Base-by-base conservation (phyloP, 2,329 filamentous ascomycete genomes). In the Trichoderma koningiopsis region DNA sequence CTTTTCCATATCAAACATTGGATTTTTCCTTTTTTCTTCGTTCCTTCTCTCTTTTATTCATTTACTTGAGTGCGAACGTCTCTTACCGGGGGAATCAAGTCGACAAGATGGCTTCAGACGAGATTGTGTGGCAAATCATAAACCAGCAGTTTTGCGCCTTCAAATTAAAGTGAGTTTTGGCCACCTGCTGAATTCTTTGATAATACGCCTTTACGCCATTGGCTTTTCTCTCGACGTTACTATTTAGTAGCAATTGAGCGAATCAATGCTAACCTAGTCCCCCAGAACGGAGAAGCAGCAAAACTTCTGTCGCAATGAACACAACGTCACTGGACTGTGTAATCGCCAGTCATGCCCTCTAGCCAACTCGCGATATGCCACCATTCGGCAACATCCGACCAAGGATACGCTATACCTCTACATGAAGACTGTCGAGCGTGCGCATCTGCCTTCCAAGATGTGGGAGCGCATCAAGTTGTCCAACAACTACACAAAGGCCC, bases 71-170 rank as follows among this genome's bases (percentile, higher is more conserved):
- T 10, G 8, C 58, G 27, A 11, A 8, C 0, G 53, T 13, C 33
- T 62, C 27, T 52, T 57, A 7, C 11, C 24, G 40, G 22, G 40
- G 24, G 55, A 63, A 10, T 59, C 29, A 35, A 29, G 57, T 65
- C 35, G 24, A 37, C 76, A 82, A 70, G 69, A 96, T 96, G 92
- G 89, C 92, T 70, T 96, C 93, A 72, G 95, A 98, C 85, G 95
- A 98, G 82, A 96, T 98, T 73, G 91, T 98, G 72, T 99, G 96
- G 96, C 90, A 94, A 80, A 92, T 97, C 69, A 97, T 97, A 74
- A 96, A 97, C 82, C 92, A 96, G 82, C 92, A 95, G 78, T 96
- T 96, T 80, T 98, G 96, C 84, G 91, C 92, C 63, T 98, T 94
- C 86, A 97, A 97, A 79, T 85, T 98, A 74, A 97, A 97, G 89